Evolutionary conservation across 106 monocot genomes (phyloP).

Genomic region (Platanthera guangdongensis): DNA sequence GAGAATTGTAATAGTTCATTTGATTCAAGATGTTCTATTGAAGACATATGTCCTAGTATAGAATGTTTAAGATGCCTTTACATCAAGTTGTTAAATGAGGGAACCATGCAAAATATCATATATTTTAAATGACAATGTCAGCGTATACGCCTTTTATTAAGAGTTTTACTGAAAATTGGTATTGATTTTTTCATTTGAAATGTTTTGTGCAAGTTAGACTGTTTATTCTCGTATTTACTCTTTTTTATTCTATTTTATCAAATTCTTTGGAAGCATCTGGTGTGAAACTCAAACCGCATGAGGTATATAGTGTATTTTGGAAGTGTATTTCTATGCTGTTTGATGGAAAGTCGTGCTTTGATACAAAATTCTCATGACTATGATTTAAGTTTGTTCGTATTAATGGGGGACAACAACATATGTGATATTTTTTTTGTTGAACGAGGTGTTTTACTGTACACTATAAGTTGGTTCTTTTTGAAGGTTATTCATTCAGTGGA

Average conservation of each 20-base stretch:
- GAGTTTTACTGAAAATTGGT: conserved; percentile 54
- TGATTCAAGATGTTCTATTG: conserved; percentile 9
- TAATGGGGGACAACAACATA: conserved; percentile 28
- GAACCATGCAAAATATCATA: conserved; percentile 38
- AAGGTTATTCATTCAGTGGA: conserved; percentile 41
- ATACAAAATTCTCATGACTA: conserved; percentile 4
- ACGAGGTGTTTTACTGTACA: conserved; percentile 52
- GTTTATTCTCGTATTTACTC: background rate
- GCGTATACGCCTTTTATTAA: conserved; percentile 25
- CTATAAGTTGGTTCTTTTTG: conserved; percentile 51
- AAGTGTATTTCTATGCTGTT: conserved; percentile 57
- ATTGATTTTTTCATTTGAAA: conserved; percentile 5
- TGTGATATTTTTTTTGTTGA: conserved; percentile 46
- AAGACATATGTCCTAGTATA: conserved; percentile 1
- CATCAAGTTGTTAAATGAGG: conserved; percentile 19
- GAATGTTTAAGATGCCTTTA: conserved; percentile 57
- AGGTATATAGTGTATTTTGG: conserved; percentile 56
- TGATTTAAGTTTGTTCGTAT: conserved; percentile 28
- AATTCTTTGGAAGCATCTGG: conserved; percentile 27
- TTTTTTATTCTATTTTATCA: conserved; percentile 26
- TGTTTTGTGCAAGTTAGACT: background rate
- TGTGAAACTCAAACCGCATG: conserved; percentile 33
- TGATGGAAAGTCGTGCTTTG: conserved; percentile 15
- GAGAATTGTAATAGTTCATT: conserved; percentile 2
- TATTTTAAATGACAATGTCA: conserved; percentile 44